Base-by-base conservation (phyloP, 768 basidiomycete genomes). In the Mycena leptocephala region DNA sequence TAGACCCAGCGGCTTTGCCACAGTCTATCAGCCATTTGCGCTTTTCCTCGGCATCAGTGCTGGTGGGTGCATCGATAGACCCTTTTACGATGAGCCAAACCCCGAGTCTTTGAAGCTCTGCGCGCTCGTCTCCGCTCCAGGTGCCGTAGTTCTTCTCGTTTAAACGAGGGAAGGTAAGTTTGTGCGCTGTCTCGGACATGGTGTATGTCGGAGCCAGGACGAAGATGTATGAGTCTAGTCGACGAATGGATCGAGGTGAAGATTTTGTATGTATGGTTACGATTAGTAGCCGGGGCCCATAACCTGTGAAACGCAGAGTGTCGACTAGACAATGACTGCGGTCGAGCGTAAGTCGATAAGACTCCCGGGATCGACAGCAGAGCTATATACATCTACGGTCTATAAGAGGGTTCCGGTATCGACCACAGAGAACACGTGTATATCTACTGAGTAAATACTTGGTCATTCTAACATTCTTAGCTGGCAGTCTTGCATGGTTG, bases 1-100 rank as follows among this genome's bases (percentile, higher is more conserved):
- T 78, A 28, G 75, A 70, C 14, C 80, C 78, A 20, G 80, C 79
- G 35, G 80, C 78, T 39, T 77, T 78, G 28, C 76, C 75, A 3
- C 56, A 62, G 46, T 72, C 70, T 11, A 53, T 39, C 2, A 72
- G 48, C 59, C 58, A 71, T 46, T 59, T 70, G 39, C 56, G 68
- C 5, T 10, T 26, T 2, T 5, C 70, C 2, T 64, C 70, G 5
- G 51, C 14, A 14, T 64, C 70, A 18, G 48, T 70, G 24, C 11
- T 33, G 43, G 43, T 2, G 1, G 69, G 69, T 26, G 59, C 59
- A 14, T 51, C 46, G 16, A 73, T 53, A 10, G 30, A 10, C 5
- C 65, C 72, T 59, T 73, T 73, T n/a, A 73, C 72, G 32, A 62
- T 70, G n/a, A 48, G 59, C 69, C 69, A 70, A n/a, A 70, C 69